Conservation (phyloP, 345 rosid species). For the Boechera divaricarpa region DNA sequence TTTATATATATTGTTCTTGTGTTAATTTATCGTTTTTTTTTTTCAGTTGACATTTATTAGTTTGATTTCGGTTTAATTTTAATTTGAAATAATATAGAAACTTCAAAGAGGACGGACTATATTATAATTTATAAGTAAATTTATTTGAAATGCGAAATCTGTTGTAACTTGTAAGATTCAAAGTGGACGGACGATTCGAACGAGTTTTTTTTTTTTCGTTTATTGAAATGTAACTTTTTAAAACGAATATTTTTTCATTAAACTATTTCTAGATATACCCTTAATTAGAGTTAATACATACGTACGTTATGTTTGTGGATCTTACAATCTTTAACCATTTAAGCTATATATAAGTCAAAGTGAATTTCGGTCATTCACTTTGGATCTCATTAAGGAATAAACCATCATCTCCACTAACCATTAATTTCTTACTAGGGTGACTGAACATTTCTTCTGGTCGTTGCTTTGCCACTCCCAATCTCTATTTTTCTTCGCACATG, state of each 20-base stretch:
- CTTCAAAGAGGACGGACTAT: background rate
- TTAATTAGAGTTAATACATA: background rate
- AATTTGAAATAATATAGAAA: background rate
- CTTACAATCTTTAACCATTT: background rate
- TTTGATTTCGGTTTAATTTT: no score
- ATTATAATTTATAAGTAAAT: background rate
- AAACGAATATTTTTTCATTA: background rate
- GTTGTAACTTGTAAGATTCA: no score
- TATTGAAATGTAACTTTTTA: no score
- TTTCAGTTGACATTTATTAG: no score
- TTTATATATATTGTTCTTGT: background rate
- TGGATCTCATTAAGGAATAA: background rate
- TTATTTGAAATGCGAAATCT: background rate
- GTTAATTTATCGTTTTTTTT: no score
- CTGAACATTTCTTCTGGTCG: background rate
- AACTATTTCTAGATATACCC: no score
- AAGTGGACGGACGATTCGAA: no score
- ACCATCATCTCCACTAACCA: background rate
- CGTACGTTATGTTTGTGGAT: conserved; percentile 6
- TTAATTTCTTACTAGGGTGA: background rate
- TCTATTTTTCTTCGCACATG: background rate
- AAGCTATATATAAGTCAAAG: conserved; percentile 1
- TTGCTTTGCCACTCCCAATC: background rate
- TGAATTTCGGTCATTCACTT: background rate
- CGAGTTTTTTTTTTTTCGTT: no score